Evolutionary conservation across 106 monocot genomes (phyloP), one percentile per base, ranked within the genome.

Genomic region (Chionographis japonica): DNA sequence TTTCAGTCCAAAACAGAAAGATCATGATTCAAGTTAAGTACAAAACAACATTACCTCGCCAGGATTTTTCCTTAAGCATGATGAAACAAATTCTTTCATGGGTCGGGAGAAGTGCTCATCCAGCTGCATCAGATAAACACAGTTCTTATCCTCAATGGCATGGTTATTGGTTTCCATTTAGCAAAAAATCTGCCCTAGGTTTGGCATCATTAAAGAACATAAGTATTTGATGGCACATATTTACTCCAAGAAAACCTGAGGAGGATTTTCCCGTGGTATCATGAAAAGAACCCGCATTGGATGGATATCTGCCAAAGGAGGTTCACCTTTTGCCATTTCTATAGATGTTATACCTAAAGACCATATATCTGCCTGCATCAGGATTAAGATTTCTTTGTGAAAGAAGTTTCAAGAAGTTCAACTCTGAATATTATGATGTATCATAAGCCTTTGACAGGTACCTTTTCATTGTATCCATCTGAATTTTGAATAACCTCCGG

Each of bases 221-320:
- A 66, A 38, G 38, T 8, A 6, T 6, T 6, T 40, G 27, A 27
- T 27, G 27, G 1, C 27, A 27, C 27, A 41, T 52, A n/a, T n/a
- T 35, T 12, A 63, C 2, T 54, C 6, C 19, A 61, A 64, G 51
- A 14, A 70, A 61, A 97, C 95, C 92, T 97, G 95, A 42, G 95
- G 95, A 52, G 95, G 95, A 80, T 97, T 97, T 80, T 97, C 92
- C 65, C 95, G 83, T 57, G 95, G 95, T 75, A 97, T 97, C 71
- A 97, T 97, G 69, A 97, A 97, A 74, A 97, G 92, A 70, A 97
- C 95, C 71, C 95, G 81, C 95, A 92, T 97, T 49, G 95, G 95
- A 85, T 92, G 92, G 14, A 97, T 84, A 84, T 97, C 92, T 56
- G 95, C 86, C 68, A 97, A 75, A 78, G 95, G 95, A 50, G 95